phyloP scores from a whole-genome alignment of 768 basidiomycete species.

The Strobilomyces echinocephalus region DNA sequence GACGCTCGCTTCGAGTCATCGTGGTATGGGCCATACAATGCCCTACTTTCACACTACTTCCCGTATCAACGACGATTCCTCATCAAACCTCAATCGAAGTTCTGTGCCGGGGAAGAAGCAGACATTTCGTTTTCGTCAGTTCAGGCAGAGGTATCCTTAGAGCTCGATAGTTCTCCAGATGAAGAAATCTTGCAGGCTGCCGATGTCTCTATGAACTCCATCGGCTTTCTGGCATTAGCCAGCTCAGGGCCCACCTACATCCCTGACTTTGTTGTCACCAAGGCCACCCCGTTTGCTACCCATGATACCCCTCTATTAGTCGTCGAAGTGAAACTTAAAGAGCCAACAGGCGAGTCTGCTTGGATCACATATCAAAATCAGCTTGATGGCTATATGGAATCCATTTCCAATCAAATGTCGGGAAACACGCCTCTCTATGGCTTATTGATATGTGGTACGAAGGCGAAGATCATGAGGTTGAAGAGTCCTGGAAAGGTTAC shows the following conservation, averaged over 20 bases:
- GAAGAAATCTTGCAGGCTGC: neutral
- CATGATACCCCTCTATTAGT: neutral
- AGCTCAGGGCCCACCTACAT: neutral
- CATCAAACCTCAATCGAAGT: neutral
- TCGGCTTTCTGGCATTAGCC: neutral
- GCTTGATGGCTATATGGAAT: neutral
- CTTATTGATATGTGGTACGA: neutral
- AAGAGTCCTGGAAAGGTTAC: neutral
- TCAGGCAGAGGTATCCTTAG: neutral
- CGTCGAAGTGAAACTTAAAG: neutral
- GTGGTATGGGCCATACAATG: constrained; percentile 1
- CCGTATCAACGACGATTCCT: constrained; percentile 1
- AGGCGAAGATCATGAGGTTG: neutral
- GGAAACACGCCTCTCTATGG: neutral
- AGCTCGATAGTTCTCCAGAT: neutral
- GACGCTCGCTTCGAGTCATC: neutral
- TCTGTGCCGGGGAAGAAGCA: neutral
- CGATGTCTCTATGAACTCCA: neutral
- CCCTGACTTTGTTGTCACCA: neutral
- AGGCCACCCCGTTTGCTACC: neutral
- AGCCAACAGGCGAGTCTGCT: neutral
- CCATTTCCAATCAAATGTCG: neutral
- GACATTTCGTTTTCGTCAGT: neutral
- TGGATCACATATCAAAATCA: neutral
- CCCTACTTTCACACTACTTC: constrained; percentile 1